phyloP scores from a whole-genome alignment of 1,284 basidiomycete species.

The Trametes versicolor region DNA sequence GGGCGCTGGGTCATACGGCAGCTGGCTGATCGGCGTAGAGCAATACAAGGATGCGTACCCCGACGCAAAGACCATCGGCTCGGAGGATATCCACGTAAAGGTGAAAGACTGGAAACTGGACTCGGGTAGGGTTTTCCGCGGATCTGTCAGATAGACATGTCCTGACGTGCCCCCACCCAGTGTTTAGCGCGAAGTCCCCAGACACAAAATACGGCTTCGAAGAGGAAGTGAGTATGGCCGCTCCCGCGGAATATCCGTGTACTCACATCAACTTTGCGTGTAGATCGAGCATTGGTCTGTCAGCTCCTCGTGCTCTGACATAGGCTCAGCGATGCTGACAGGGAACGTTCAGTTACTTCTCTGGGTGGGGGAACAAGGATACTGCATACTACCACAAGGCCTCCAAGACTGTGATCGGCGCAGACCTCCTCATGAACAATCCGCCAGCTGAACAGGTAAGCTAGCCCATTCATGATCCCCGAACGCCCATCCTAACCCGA shows the following conservation, averaged over 20 bases:
- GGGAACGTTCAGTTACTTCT: slow-evolving; percentile 67
- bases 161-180: slow-evolving; percentile 44
- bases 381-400: slow-evolving; percentile 86
- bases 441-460: slow-evolving; percentile 83
- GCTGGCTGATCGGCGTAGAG: background rate
- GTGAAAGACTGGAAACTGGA: slow-evolving; percentile 51
- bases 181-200: slow-evolving; percentile 67
- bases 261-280: background rate
- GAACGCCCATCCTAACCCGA: background rate
- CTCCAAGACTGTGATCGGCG: slow-evolving; percentile 81
- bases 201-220: slow-evolving; percentile 81
- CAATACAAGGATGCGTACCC: slow-evolving; percentile 79
- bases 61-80: slow-evolving; percentile 74
- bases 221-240: slow-evolving; percentile 66
- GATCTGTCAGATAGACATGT: background rate
- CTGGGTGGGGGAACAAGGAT: slow-evolving; percentile 84
- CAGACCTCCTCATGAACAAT: slow-evolving; percentile 89
- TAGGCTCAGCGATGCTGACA: background rate
- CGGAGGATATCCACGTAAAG: slow-evolving; percentile 58
- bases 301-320: no score
- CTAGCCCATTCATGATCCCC: background rate
- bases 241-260: background rate
- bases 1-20: background rate
- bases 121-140: slow-evolving; percentile 57
- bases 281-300: slow-evolving; percentile 67